Conservation (phyloP, 108 stramenopile species). For the Aurantiochytrium sp. region DNA sequence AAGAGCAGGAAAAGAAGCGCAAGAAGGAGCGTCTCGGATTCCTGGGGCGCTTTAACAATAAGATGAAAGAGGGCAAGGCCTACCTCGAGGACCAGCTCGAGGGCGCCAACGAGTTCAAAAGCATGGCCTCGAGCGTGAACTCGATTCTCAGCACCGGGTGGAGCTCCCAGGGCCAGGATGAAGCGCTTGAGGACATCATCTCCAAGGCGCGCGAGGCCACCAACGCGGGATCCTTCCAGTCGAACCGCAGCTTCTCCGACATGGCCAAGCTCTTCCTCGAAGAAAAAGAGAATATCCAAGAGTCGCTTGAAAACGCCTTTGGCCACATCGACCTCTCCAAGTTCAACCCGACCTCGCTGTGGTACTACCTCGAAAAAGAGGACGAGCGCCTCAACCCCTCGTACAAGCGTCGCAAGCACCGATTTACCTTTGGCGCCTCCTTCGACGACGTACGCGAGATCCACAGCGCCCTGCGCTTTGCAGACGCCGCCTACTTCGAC, state of each 20-base stretch:
- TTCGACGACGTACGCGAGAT: conserved; percentile 61
- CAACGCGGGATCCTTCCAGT: conserved; percentile 6
- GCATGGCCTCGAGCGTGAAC: background rate
- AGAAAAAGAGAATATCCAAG: background rate
- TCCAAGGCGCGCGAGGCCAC: conserved; percentile 1
- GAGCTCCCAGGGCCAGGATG: background rate
- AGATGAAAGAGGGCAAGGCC: background rate
- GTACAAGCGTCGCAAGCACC: conserved; percentile 71
- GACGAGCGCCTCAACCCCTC: conserved; percentile 70
- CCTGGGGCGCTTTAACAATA: background rate
- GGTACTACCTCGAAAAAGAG: conserved; percentile 69
- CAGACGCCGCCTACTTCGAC: conserved; percentile 64
- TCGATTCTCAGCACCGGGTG: background rate
- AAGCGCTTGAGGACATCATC: background rate
- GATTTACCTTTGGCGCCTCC: conserved; percentile 59
- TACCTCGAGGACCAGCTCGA: background rate
- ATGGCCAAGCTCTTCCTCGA: background rate
- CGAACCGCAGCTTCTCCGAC: background rate
- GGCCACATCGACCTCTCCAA: conserved; percentile 19
- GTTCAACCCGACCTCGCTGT: conserved; percentile 23
- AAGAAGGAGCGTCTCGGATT: background rate
- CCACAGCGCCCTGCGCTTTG: conserved; percentile 60
- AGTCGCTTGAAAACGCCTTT: background rate
- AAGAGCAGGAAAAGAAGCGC: background rate
- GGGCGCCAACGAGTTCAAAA: background rate